These are phyloP conservation scores for Sclerotinia glacialis DNA, from an alignment of 2,329 filamentous ascomycete genomes.

Conservation along the genomic window DNA sequence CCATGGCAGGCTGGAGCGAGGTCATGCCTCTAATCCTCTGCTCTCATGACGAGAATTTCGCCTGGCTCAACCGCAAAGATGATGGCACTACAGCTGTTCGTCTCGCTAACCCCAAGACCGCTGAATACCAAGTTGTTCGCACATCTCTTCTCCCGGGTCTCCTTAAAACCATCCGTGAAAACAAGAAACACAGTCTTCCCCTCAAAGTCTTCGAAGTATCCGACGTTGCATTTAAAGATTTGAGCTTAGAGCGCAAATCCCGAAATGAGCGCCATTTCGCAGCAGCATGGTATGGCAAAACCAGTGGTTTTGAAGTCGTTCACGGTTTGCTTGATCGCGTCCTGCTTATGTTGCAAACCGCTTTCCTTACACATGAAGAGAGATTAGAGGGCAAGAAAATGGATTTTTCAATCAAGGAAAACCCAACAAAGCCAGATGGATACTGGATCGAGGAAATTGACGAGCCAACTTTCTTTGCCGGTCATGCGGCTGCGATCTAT, in stretches of 20 bases:
- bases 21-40: conserved; percentile 95
- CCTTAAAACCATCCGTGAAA: conserved; percentile 90
- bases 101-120: conserved; percentile 88
- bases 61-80: conserved; percentile 86
- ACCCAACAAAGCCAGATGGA: conserved; percentile 60
- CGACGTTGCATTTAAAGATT: conserved; percentile 90
- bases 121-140: conserved; percentile 89
- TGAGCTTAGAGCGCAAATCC: conserved; percentile 74
- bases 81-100: conserved; percentile 79
- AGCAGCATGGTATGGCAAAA: conserved; percentile 94
- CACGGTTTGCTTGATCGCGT: conserved; percentile 91
- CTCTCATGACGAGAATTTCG: conserved; percentile 97
- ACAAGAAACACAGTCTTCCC: conserved; percentile 82
- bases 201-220: conserved; percentile 91
- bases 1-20: conserved; percentile 94
- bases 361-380: conserved; percentile 75
- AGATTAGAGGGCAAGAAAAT: conserved; percentile 52
- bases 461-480: conserved; percentile 86
- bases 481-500: conserved; percentile 83
- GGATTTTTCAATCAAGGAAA: conserved; percentile 52
- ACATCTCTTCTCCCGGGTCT: conserved; percentile 83
- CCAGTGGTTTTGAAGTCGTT: conserved; percentile 89
- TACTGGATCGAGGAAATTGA: conserved; percentile 96
- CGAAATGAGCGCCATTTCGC: conserved; percentile 94
- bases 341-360: conserved; percentile 84